Conservation (phyloP, 441 rosid species). For the Rhodomyrtus psidioides region DNA sequence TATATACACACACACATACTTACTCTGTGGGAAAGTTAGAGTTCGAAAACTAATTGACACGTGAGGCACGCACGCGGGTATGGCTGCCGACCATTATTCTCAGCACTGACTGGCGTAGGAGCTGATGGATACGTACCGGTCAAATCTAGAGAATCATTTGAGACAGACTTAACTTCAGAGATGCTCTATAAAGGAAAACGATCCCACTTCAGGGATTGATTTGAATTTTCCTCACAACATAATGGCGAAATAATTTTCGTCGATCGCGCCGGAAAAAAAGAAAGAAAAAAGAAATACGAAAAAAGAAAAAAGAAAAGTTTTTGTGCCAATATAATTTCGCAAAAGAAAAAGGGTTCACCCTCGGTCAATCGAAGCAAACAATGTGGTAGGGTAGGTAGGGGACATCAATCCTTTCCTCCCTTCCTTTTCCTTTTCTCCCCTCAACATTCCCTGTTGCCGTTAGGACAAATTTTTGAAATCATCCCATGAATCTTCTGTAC, state of each 20-base stretch:
- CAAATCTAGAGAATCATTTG: not conserved
- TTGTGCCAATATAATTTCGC: not conserved
- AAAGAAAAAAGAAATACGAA: fast-evolving
- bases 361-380: constrained; percentile 31
- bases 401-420: constrained; percentile 25
- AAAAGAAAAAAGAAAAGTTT: not conserved
- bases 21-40: too few relatives aligned
- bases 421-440: constrained; percentile 16
- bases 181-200: not conserved
- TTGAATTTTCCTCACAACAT: not conserved
- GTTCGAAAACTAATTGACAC: too few relatives aligned
- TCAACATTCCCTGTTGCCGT: constrained; percentile 1
- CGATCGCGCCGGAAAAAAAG: not conserved
- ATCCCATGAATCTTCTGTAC: not conserved
- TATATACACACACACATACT: too few relatives aligned
- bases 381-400: constrained; percentile 67
- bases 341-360: not conserved
- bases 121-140: fast-evolving
- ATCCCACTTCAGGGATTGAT: not conserved
- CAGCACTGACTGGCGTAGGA: not conserved
- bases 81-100: not conserved
- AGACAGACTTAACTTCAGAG: not conserved
- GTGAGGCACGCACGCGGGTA: not conserved
- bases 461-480: not conserved
- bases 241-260: not conserved